These are phyloP conservation scores for Cystobasidium tubakii DNA, from an alignment of 768 basidiomycete species.

Conservation along the genomic window DNA sequence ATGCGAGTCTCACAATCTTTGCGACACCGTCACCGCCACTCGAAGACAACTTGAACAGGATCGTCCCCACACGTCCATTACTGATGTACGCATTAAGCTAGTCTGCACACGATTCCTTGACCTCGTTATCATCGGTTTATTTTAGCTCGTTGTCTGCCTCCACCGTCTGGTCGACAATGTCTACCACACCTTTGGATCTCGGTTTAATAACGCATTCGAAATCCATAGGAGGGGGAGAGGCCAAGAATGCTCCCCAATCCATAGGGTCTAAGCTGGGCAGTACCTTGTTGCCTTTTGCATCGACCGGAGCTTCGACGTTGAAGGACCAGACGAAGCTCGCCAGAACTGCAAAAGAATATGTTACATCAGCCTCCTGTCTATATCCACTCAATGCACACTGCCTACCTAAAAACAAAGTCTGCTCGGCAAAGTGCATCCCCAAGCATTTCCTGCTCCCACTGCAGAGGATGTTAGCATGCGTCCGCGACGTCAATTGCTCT, in stretches of 20 bases:
- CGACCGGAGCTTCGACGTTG: background rate
- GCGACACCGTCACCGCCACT: no score
- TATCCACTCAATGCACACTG: background rate
- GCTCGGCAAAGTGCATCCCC: slow-evolving; percentile 7
- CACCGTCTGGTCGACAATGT: background rate
- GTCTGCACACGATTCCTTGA: no score
- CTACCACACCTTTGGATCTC: background rate
- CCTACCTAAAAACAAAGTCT: background rate
- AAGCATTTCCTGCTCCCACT: slow-evolving; percentile 12
- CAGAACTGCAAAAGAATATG: background rate
- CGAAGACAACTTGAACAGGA: no score
- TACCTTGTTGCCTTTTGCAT: background rate
- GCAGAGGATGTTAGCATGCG: background rate
- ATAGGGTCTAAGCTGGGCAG: slow-evolving; percentile 3
- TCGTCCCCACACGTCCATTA: no score
- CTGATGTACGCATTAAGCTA: no score
- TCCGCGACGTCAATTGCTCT: background rate
- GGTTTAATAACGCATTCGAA: background rate
- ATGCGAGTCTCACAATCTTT: no score
- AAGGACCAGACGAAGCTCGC: slow-evolving; percentile 11
- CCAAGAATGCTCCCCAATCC: slow-evolving; percentile 12
- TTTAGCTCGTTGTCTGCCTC: slow-evolving; percentile 5
- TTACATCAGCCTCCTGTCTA: background rate
- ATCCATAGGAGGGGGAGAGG: slow-evolving; percentile 6
- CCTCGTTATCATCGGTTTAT: background rate